Base-by-base conservation (phyloP, 108 stramenopile genomes). In the Ochromonas danica region DNA sequence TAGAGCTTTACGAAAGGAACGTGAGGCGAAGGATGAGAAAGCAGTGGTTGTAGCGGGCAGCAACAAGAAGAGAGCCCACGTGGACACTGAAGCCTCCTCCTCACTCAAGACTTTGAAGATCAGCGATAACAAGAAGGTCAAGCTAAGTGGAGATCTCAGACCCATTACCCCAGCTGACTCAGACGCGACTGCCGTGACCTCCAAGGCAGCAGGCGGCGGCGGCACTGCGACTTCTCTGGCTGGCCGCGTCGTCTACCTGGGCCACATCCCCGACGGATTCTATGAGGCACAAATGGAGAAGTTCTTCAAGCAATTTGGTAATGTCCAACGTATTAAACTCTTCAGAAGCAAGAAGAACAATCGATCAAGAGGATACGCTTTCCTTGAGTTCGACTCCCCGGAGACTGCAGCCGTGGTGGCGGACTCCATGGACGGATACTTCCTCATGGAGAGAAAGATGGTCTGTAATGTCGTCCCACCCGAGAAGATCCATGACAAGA, bases 181-280 rank as follows among this genome's bases (percentile, higher is more conserved):
- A n/a, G n/a, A n/a, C n/a, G n/a, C n/a, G n/a, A n/a, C n/a, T n/a
- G n/a, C n/a, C n/a, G n/a, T n/a, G n/a, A n/a, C n/a, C n/a, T n/a
- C n/a, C n/a, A n/a, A n/a, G n/a, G n/a, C n/a, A n/a, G n/a, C n/a
- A n/a, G n/a, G n/a, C n/a, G n/a, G n/a, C n/a, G n/a, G n/a, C n/a
- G n/a, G n/a, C n/a, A n/a, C n/a, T n/a, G n/a, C n/a, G n/a, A n/a
- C n/a, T n/a, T n/a, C n/a, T n/a, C n/a, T n/a, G n/a, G n/a, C n/a
- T n/a, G n/a, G n/a, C n/a, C n/a, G n/a, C n/a, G 96, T 97, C 39
- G 82, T 99, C 17, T 99, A 99, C 85, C 82, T 99, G 42, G 97
- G 97, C 0, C 98, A 97, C 84, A 83, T 99, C 70, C 95, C 97
- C n/a, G 82, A 83, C 70, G 93, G 93, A 0, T 96, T 97, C 57